These are phyloP conservation scores for Periconia sp. DNA, from an alignment of 2,329 filamentous ascomycete genomes.

Conservation along the genomic window DNA sequence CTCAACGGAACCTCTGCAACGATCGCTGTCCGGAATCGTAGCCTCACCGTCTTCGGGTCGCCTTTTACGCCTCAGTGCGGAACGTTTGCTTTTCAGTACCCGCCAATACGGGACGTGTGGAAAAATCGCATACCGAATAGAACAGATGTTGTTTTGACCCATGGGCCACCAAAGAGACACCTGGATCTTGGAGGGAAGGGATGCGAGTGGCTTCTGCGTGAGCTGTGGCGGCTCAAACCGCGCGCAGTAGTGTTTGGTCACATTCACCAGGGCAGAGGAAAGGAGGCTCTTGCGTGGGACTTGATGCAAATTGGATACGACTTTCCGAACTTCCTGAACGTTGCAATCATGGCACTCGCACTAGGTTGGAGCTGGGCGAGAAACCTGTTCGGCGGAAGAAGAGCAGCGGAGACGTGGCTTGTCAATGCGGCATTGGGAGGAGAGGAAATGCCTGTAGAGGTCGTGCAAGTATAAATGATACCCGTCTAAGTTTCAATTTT, in stretches of 20 bases:
- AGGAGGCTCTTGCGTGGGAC: no score
- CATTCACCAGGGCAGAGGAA: slow-evolving; percentile 65
- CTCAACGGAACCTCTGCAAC: slow-evolving; percentile 70
- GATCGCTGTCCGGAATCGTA: slow-evolving; percentile 53
- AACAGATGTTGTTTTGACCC: slow-evolving; percentile 78
- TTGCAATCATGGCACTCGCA: no score
- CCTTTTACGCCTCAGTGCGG: slow-evolving; percentile 77
- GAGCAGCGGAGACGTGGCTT: no score
- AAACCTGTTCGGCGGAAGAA: no score
- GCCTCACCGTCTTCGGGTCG: slow-evolving; percentile 74
- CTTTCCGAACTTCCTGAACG: no score
- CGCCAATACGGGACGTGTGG: slow-evolving; percentile 66
- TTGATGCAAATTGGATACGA: no score
- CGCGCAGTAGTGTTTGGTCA: slow-evolving; percentile 81
- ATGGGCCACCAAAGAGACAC: slow-evolving; percentile 77
- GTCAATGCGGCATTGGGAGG: no score
- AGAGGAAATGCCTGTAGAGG: no score
- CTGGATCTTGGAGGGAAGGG: slow-evolving; percentile 66
- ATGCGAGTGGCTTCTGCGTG: slow-evolving; percentile 69
- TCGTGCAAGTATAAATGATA: no score
- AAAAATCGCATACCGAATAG: slow-evolving; percentile 67
- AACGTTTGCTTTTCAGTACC: slow-evolving; percentile 80
- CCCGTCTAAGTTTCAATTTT: no score
- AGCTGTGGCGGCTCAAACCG: slow-evolving; percentile 75
- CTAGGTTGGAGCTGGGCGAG: no score